Conservation (phyloP, 805 yeast species). For the Trichomonascus vanleenenianus region DNA sequence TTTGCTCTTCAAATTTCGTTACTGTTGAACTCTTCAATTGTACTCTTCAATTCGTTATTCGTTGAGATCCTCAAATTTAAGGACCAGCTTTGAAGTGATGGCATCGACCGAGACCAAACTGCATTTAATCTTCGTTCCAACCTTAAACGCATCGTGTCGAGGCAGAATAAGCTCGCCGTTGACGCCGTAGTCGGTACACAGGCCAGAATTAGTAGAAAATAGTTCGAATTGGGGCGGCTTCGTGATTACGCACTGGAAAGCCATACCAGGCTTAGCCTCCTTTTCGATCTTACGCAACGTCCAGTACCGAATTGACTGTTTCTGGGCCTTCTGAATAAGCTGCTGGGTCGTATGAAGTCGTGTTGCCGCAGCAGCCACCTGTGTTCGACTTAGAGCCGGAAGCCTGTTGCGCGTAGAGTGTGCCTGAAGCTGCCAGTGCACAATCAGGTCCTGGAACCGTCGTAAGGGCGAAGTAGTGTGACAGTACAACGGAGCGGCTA, state of each 20-base stretch:
- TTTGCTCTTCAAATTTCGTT: background rate
- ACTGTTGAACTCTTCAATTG: too few species aligned
- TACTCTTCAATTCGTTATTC: too few species aligned
- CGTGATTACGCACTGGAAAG: background rate
- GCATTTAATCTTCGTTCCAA: background rate
- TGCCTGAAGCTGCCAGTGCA: constrained; percentile 68
- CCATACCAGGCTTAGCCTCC: background rate
- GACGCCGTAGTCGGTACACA: background rate
- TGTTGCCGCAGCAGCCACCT: constrained; percentile 8
- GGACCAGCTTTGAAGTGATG: background rate
- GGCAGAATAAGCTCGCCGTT: background rate
- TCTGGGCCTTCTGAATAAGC: constrained; percentile 10
- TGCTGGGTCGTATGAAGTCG: constrained; percentile 9
- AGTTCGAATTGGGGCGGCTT: background rate
- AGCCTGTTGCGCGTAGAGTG: constrained; percentile 25
- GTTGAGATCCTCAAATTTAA: background rate
- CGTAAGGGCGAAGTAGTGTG: constrained; percentile 87
- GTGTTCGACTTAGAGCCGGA: constrained; percentile 4
- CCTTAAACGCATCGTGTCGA: background rate
- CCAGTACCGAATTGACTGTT: constrained; percentile 13
- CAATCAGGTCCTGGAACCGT: constrained; percentile 69
- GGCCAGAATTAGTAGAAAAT: background rate
- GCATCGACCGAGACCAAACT: constrained; percentile 1
- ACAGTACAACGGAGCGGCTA: constrained; percentile 57
- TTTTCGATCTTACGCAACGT: constrained; percentile 11